Percentiles rank a stretch among this genome's conserved stretches.
phyloP scores from a whole-genome alignment of 2,329 filamentous ascomycete species.

The Nectriaceae sp. region DNA sequence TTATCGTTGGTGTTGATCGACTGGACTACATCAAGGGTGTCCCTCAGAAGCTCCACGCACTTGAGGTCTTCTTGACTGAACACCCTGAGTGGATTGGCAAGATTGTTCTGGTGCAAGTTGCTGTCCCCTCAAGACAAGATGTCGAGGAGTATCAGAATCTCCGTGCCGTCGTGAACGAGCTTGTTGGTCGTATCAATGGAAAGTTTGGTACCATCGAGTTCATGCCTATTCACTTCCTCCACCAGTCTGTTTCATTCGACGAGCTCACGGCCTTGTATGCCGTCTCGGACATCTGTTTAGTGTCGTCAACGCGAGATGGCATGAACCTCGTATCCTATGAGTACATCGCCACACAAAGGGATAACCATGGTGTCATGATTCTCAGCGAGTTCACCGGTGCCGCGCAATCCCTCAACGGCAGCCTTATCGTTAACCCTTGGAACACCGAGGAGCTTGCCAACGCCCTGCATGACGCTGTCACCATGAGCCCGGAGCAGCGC shows the following conservation, averaged over 20 bases:
- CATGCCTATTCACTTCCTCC: slow-evolving; percentile 98
- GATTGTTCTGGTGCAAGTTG: slow-evolving; percentile 93
- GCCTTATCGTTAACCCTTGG: slow-evolving; percentile 96
- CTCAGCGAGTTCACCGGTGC: slow-evolving; percentile 96
- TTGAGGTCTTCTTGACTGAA: slow-evolving; percentile 95
- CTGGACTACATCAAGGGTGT: slow-evolving; percentile 99
- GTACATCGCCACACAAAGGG: slow-evolving; percentile 91
- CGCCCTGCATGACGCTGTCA: slow-evolving; percentile 93
- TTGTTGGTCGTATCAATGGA: slow-evolving; percentile 95
- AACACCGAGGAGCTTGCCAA: slow-evolving; percentile 95
- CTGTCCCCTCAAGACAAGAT: slow-evolving; percentile 90
- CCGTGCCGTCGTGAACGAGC: slow-evolving; percentile 91
- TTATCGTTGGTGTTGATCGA: slow-evolving; percentile 95
- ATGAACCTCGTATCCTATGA: slow-evolving; percentile 99
- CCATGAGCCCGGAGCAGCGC: slow-evolving; percentile 88
- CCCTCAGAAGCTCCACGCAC: slow-evolving; percentile 92
- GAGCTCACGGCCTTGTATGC: slow-evolving; percentile 93
- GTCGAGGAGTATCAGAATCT: slow-evolving; percentile 98
- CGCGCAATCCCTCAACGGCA: slow-evolving; percentile 90
- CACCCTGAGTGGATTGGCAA: slow-evolving; percentile 98
- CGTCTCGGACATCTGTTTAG: slow-evolving; percentile 87
- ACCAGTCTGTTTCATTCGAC: slow-evolving; percentile 93
- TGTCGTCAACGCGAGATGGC: slow-evolving; percentile 93
- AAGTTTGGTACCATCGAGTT: slow-evolving; percentile 97
- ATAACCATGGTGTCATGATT: slow-evolving; percentile 90